Evolutionary conservation across 441 rosid species (phyloP).

Genomic region (Capsella rubella): DNA sequence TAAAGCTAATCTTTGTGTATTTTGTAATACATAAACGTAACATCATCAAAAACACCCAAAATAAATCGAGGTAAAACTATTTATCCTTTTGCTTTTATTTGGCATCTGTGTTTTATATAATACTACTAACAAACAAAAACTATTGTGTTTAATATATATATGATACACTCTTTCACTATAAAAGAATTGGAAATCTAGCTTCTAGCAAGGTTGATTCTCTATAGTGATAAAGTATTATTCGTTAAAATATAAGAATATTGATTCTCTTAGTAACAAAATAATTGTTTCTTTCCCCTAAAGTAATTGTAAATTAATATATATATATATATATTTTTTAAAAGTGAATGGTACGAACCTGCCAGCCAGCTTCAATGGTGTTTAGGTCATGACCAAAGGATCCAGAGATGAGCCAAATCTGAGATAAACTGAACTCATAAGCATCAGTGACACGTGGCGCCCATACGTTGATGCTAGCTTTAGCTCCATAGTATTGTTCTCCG

Average conservation of each 20-base stretch:
- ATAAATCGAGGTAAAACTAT: not conserved
- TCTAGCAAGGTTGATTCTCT: not conserved
- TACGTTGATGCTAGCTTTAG: conserved; percentile 70
- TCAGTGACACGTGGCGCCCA: conserved; percentile 69
- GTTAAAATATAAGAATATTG: too few relatives aligned
- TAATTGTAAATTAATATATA: too few relatives aligned
- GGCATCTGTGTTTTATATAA: not conserved
- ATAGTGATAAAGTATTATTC: not conserved
- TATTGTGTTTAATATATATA: not conserved
- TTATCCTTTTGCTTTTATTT: not conserved
- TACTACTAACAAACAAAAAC: not conserved
- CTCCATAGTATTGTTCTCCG: conserved; percentile 73
- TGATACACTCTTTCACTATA: not conserved
- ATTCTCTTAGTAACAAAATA: too few relatives aligned
- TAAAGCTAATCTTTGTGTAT: not conserved
- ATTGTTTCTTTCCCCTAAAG: too few relatives aligned
- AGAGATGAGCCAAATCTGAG: conserved; percentile 76
- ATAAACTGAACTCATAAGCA: conserved; percentile 70
- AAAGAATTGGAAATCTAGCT: not conserved
- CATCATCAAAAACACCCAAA: not conserved
- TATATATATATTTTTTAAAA: not conserved
- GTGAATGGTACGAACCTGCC: conserved; percentile 55
- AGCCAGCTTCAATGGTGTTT: conserved; percentile 81
- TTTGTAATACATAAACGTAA: not conserved
- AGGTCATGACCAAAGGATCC: conserved; percentile 78